These are phyloP conservation scores for Torulaspora quercuum DNA, from an alignment of 805 yeast genomes.

Conservation along the genomic window DNA sequence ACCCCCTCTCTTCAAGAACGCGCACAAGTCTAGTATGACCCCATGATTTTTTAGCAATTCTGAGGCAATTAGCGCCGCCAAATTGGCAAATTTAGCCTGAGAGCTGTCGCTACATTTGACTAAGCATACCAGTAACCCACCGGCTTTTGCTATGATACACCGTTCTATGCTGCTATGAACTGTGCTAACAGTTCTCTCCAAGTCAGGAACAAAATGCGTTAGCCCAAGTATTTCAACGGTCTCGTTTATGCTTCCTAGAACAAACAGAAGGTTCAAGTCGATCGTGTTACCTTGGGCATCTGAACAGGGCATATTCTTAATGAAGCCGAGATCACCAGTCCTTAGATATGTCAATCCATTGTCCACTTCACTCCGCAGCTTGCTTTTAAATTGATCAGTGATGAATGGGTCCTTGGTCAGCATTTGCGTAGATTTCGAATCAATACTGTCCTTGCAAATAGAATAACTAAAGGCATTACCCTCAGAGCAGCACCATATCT, in stretches of 20 bases:
- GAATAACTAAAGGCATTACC: slow-evolving; percentile 67
- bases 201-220: slow-evolving; percentile 84
- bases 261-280: slow-evolving; percentile 72
- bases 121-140: slow-evolving; percentile 71
- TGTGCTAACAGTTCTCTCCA: slow-evolving; percentile 64
- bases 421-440: slow-evolving; percentile 26
- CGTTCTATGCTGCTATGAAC: slow-evolving; percentile 43
- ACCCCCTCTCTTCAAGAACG: slow-evolving; percentile 61
- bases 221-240: slow-evolving; percentile 90
- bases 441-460: slow-evolving; percentile 37
- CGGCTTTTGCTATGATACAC: slow-evolving; percentile 75
- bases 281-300: slow-evolving; percentile 39
- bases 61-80: slow-evolving; percentile 81
- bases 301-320: slow-evolving; percentile 63
- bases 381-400: slow-evolving; percentile 57
- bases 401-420: slow-evolving; percentile 52
- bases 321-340: slow-evolving; percentile 92
- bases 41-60: slow-evolving; percentile 78
- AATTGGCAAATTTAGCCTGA: slow-evolving; percentile 51
- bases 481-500: slow-evolving; percentile 92
- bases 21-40: slow-evolving; percentile 75
- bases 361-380: slow-evolving; percentile 58
- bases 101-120: slow-evolving; percentile 56
- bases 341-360: slow-evolving; percentile 64
- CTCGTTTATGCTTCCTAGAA: slow-evolving; percentile 77